Conservation (phyloP, 2,329 filamentous ascomycete genomes). For the Colletotrichum sp. region DNA sequence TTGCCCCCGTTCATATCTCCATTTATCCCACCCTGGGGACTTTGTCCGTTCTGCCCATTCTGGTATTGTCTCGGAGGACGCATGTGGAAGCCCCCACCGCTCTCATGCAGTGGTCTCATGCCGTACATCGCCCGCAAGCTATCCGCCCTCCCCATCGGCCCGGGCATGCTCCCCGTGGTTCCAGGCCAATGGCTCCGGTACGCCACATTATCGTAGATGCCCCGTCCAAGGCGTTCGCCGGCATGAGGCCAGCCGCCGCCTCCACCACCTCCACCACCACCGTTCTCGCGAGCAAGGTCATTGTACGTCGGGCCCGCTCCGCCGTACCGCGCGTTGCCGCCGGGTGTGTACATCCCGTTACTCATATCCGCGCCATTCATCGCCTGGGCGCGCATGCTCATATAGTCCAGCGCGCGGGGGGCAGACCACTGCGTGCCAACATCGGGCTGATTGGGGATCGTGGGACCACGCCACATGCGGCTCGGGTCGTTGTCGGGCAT, state of each 20-base stretch:
- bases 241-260: not conserved
- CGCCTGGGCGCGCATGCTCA: not conserved
- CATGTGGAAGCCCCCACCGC: not conserved
- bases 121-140: not conserved
- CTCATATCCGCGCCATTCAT: not conserved
- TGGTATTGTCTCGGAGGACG: not conserved
- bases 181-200: not conserved
- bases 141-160: not conserved
- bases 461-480: not conserved
- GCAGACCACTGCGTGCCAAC: not conserved
- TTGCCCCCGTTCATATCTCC: not conserved
- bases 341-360: not conserved
- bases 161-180: not conserved
- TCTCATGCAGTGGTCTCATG: not conserved
- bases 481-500: not conserved
- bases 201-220: not conserved
- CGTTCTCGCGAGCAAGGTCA: not conserved
- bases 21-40: not conserved
- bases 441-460: not conserved
- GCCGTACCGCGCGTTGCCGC: not conserved
- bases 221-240: not conserved
- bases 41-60: not conserved
- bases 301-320: not conserved
- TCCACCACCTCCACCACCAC: fast-evolving
- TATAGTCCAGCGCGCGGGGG: not conserved